Evolutionary conservation across 345 rosid genomes (phyloP).

Genomic region (Angophora floribunda): DNA sequence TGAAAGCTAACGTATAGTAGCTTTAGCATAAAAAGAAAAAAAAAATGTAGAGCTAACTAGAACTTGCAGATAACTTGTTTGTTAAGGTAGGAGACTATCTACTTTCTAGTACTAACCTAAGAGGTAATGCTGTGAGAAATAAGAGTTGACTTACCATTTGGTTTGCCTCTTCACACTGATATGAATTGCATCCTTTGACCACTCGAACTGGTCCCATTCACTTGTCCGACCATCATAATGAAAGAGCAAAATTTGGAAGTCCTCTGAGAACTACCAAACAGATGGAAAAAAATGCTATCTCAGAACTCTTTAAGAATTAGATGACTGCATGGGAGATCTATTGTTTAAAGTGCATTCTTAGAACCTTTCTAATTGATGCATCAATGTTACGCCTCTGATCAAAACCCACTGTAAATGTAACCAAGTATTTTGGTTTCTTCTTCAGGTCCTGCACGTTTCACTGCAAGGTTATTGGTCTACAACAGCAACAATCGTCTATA

Average conservation of each 20-base stretch:
- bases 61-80: neutral
- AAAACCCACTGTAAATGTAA: slow-evolving; percentile 80
- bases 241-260: slow-evolving; percentile 77
- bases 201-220: slow-evolving; percentile 91
- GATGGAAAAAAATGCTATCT: slow-evolving; percentile 9
- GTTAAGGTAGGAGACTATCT: neutral
- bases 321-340: neutral
- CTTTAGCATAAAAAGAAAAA: neutral
- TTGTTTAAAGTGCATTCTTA: neutral
- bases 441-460: slow-evolving; percentile 54
- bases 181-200: slow-evolving; percentile 82
- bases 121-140: neutral
- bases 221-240: slow-evolving; percentile 86
- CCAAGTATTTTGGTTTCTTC: slow-evolving; percentile 75
- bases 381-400: slow-evolving; percentile 61
- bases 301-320: neutral
- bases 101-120: neutral
- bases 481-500: neutral
- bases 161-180: slow-evolving; percentile 73
- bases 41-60: neutral
- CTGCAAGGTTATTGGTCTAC: neutral
- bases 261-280: slow-evolving; percentile 65
- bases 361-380: slow-evolving; percentile 74
- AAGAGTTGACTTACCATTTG: slow-evolving; percentile 47
- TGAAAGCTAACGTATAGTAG: neutral